A percentile compares a stretch with the other conserved stretches of the same genome.
Conservation (phyloP, 805 yeast genomes). For the Saturnispora halmiae region DNA sequence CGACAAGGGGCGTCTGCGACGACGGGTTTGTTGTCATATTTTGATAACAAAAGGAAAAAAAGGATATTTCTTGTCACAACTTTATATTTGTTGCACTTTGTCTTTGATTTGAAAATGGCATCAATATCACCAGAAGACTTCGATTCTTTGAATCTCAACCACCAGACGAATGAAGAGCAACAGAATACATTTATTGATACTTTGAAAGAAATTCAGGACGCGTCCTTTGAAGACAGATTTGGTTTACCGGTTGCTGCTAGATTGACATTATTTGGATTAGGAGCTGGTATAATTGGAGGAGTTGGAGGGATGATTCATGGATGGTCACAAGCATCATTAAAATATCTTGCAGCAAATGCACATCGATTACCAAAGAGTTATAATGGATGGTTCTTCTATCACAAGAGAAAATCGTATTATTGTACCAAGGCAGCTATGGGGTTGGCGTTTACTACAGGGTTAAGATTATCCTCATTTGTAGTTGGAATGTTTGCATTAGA, state of each 20-base stretch:
- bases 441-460: slow-evolving; percentile 36
- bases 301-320: slow-evolving; percentile 55
- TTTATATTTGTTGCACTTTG: neutral
- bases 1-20: slow-evolving; percentile 7
- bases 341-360: slow-evolving; percentile 70
- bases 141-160: slow-evolving; percentile 12
- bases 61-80: neutral
- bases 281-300: slow-evolving; percentile 37
- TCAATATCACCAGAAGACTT: slow-evolving; percentile 15
- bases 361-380: slow-evolving; percentile 69
- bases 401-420: slow-evolving; percentile 72
- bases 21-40: slow-evolving; percentile 2
- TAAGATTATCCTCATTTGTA: slow-evolving; percentile 37
- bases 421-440: slow-evolving; percentile 49
- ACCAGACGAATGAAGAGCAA: slow-evolving; percentile 12
- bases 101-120: slow-evolving; percentile 8
- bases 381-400: slow-evolving; percentile 86
- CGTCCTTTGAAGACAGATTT: slow-evolving; percentile 28
- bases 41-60: too few relatives aligned
- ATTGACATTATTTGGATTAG: slow-evolving; percentile 32
- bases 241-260: slow-evolving; percentile 42
- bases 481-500: slow-evolving; percentile 51
- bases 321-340: slow-evolving; percentile 42
- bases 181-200: slow-evolving; percentile 12
- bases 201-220: slow-evolving; percentile 14